Conservation (phyloP, 2,329 filamentous ascomycete genomes). For the Neurospora sp. region DNA sequence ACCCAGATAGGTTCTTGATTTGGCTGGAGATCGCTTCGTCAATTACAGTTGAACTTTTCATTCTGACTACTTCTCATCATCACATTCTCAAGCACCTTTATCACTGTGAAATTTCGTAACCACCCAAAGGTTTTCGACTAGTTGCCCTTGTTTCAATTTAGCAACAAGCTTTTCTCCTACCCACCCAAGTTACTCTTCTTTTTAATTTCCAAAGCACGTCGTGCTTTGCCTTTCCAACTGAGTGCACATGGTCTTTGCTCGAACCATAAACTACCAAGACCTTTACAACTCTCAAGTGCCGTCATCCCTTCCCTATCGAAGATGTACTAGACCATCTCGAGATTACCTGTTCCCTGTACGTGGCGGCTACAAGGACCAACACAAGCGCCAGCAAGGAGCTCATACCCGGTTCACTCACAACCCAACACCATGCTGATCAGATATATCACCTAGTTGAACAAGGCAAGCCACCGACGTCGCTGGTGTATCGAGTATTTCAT, state of each 20-base stretch:
- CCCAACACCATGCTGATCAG: background rate
- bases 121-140: background rate
- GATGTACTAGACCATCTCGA: background rate
- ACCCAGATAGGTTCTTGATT: background rate
- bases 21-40: background rate
- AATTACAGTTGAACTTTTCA: background rate
- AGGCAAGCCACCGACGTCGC: background rate
- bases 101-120: background rate
- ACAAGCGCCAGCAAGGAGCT: background rate
- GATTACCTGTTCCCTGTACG: background rate
- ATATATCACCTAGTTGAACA: background rate
- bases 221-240: background rate
- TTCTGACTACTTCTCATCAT: background rate
- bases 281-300: background rate
- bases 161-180: background rate
- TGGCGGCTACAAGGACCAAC: background rate
- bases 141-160: background rate
- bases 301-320: background rate
- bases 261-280: background rate
- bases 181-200: background rate
- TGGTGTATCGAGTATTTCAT: background rate
- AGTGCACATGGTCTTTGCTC: background rate
- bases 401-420: background rate
- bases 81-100: background rate
- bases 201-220: background rate